Evolutionary conservation across 2,329 filamentous ascomycete genomes (phyloP).

Genomic region (Alternaria hordeiaustralica): DNA sequence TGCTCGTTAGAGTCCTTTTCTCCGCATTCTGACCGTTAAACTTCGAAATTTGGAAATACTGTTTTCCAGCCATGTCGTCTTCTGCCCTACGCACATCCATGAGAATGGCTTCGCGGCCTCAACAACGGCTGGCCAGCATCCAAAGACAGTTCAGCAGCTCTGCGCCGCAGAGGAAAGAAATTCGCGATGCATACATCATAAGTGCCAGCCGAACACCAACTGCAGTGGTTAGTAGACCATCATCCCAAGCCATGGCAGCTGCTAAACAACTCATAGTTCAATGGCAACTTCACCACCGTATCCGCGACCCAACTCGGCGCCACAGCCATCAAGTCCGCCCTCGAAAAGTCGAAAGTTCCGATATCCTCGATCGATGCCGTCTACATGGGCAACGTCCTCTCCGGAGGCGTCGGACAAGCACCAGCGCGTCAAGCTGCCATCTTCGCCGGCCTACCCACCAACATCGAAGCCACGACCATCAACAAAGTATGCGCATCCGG

Average conservation of each 20-base stretch:
- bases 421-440: slow-evolving; percentile 90
- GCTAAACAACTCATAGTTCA: slow-evolving; percentile 70
- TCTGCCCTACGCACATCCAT: slow-evolving; percentile 40
- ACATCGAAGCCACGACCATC: slow-evolving; percentile 86
- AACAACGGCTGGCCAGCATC: slow-evolving; percentile 46
- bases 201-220: slow-evolving; percentile 90
- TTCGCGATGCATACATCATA: slow-evolving; percentile 92
- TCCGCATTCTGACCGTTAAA: slow-evolving; percentile 10
- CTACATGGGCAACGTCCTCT: slow-evolving; percentile 96
- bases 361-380: slow-evolving; percentile 83
- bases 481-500: slow-evolving; percentile 99
- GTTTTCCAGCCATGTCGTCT: slow-evolving; percentile 36
- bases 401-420: slow-evolving; percentile 83
- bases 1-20: slow-evolving; percentile 31
- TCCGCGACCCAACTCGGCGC: slow-evolving; percentile 88
- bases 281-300: slow-evolving; percentile 84
- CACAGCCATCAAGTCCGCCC: slow-evolving; percentile 86
- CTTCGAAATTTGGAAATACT: neutral
- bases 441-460: slow-evolving; percentile 82
- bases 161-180: slow-evolving; percentile 60
- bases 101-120: slow-evolving; percentile 46
- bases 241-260: neutral
- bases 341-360: slow-evolving; percentile 85
- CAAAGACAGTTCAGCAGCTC: slow-evolving; percentile 48
- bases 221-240: slow-evolving; percentile 68